Evolutionary conservation across 257 asterid genomes (phyloP).

Genomic region (Solanum lignicaule): DNA sequence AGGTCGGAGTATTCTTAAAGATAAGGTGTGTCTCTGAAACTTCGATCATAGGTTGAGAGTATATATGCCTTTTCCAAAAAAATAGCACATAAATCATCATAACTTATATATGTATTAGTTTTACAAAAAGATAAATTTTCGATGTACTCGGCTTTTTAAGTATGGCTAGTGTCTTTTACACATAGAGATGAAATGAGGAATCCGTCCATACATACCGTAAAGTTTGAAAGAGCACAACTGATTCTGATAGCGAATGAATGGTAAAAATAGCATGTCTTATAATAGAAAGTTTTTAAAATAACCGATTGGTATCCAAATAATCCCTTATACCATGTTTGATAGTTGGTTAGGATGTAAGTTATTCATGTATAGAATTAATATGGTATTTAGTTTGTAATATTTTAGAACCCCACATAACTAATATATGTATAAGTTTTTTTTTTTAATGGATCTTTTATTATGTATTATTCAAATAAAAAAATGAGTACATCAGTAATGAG

Average conservation of each 20-base stretch:
- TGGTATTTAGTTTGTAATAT: background rate
- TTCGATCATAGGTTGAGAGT: too few relatives aligned
- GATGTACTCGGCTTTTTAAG: background rate
- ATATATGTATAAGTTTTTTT: too few relatives aligned
- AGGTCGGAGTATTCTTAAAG: background rate
- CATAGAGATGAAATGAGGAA: too few relatives aligned
- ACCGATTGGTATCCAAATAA: background rate
- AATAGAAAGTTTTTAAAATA: background rate
- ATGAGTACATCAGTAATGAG: background rate
- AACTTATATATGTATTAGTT: background rate
- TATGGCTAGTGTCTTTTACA: background rate
- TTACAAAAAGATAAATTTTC: too few relatives aligned
- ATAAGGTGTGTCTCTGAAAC: too few relatives aligned
- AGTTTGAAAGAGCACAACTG: background rate
- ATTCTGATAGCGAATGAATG: background rate
- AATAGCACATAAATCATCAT: too few relatives aligned
- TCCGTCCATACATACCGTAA: background rate
- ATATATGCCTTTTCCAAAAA: too few relatives aligned
- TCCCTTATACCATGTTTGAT: background rate
- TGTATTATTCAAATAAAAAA: background rate
- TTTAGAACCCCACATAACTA: too few relatives aligned
- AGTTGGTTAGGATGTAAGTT: too few relatives aligned
- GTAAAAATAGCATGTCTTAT: background rate
- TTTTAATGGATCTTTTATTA: too few relatives aligned
- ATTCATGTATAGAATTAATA: too few relatives aligned